Evolutionary conservation across 257 asterid genomes (phyloP), one percentile per base, ranked within the genome.

Genomic region (Forsythia suspensa): DNA sequence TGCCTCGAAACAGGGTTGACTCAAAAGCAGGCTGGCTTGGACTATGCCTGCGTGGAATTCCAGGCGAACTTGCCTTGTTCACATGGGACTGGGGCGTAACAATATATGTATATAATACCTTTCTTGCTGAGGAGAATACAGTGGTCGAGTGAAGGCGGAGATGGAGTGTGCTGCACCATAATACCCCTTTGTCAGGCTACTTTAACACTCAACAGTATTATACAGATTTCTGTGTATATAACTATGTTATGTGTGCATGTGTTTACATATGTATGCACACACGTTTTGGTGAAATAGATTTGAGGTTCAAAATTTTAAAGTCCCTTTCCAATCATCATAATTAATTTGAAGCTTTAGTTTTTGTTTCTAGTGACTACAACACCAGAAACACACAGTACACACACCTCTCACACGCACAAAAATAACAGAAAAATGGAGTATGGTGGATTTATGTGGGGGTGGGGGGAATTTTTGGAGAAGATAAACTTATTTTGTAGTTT

Each of bases 81-180:
- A 24, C 24, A 24, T 24, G 24, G 24, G 24, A 24, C 24, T 24
- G 24, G 24, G 0, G 24, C 24, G 24, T 24, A 24, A 24, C 24
- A 24, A 24, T 24, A 24, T 24, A 24, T 24, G 24, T 24, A 24
- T 24, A 24, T 24, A 24, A 24, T 24, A 24, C 24, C 24, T 24
- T 24, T 24, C 24, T 24, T 24, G 24, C 24, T 24, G 24, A 24
- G 24, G 24, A 24, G 24, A 24, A 24, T 24, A 24, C 24, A 24
- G 24, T 86, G 79, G 81, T 83, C 88, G 2, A 85, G 67, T 77
- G 76, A 59, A 73, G 78, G 89, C 29, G 84, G 77, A 74, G 74
- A 67, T 70, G 80, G 82, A 51, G 78, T 13, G 68, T 68, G 82
- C 67, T 55, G 36, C 65, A 41, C 72, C 80, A 65, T 78, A 72